Percentiles rank a stretch among this genome's conserved stretches.
phyloP scores from a whole-genome alignment of 208 protist species.

The Lotmaria passim region DNA sequence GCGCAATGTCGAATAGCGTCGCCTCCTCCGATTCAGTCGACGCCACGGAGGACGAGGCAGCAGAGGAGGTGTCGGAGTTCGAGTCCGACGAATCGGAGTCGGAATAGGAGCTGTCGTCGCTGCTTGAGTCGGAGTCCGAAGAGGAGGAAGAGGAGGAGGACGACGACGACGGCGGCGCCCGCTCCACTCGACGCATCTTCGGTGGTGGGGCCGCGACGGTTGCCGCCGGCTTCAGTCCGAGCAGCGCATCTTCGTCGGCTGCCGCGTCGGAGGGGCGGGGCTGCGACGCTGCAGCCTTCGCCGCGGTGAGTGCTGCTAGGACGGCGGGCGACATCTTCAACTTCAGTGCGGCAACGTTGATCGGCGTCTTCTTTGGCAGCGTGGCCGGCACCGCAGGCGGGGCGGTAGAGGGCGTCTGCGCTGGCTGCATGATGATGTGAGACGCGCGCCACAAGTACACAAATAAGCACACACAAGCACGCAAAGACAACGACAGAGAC shows the following conservation, averaged over 20 bases:
- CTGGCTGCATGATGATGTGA: constrained; percentile 25
- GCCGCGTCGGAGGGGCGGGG: constrained; percentile 32
- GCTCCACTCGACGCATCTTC: constrained; percentile 30
- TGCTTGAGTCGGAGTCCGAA: constrained; percentile 25
- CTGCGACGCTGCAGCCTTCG: constrained; percentile 22
- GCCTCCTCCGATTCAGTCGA: constrained; percentile 32
- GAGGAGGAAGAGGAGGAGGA: constrained; percentile 31
- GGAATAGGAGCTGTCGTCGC: constrained; percentile 19
- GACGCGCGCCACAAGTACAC: too few species aligned
- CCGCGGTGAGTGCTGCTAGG: constrained; percentile 28
- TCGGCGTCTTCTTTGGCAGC: constrained; percentile 72
- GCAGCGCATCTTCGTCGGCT: constrained; percentile 43
- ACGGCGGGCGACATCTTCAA: constrained; percentile 34
- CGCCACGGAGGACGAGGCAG: constrained; percentile 10
- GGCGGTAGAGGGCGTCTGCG: constrained; percentile 20
- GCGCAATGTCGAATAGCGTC: constrained; percentile 68
- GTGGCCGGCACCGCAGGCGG: constrained; percentile 47
- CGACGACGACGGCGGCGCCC: constrained; percentile 25
- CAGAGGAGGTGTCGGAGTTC: constrained; percentile 3
- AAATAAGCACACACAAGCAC: neutral
- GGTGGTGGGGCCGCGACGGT: constrained; percentile 30
- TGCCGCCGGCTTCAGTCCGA: constrained; percentile 31
- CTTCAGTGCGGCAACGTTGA: constrained; percentile 52
- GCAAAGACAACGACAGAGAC: too few species aligned
- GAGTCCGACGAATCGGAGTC: constrained; percentile 21